These are phyloP conservation scores for Aulographum hederae DNA, from an alignment of 2,329 filamentous ascomycete species.

Conservation along the genomic window DNA sequence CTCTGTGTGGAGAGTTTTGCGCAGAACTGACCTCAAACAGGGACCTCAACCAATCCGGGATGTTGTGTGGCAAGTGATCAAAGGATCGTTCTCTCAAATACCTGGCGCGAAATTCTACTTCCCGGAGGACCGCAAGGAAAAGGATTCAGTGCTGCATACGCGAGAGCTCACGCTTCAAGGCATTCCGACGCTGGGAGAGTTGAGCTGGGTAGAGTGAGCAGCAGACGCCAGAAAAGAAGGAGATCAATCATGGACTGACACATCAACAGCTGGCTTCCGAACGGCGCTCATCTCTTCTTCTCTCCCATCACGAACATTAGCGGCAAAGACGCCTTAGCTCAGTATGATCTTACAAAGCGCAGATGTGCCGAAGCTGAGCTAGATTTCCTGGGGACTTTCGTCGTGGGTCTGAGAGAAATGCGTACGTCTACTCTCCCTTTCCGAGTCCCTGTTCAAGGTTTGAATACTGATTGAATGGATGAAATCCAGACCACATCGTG, in stretches of 20 bases:
- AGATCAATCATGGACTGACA: too few species aligned
- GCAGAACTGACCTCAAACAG: neutral
- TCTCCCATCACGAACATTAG: constrained; percentile 27
- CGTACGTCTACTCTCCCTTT: neutral
- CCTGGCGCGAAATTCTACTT: constrained; percentile 15
- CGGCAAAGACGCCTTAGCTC: constrained; percentile 20
- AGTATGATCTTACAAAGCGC: constrained; percentile 15
- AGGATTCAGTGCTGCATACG: constrained; percentile 11
- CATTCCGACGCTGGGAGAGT: neutral
- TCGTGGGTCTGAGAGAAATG: neutral
- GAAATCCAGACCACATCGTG: constrained; percentile 28
- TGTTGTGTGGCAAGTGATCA: constrained; percentile 11
- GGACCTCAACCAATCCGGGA: neutral
- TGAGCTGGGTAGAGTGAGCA: neutral
- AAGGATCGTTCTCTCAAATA: constrained; percentile 16
- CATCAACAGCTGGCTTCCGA: constrained; percentile 18
- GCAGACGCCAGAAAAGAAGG: too few species aligned
- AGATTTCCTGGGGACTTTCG: neutral
- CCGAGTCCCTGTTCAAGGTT: too few species aligned
- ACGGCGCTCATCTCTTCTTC: constrained; percentile 25
- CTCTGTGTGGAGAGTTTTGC: constrained; percentile 9
- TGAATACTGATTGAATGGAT: too few species aligned
- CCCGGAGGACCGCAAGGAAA: constrained; percentile 15
- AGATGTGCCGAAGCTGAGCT: constrained; percentile 6
- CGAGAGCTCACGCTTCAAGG: neutral